Evolutionary conservation across 164 flowering plant species (phyloP).

Genomic region (Magnolia officinalis): DNA sequence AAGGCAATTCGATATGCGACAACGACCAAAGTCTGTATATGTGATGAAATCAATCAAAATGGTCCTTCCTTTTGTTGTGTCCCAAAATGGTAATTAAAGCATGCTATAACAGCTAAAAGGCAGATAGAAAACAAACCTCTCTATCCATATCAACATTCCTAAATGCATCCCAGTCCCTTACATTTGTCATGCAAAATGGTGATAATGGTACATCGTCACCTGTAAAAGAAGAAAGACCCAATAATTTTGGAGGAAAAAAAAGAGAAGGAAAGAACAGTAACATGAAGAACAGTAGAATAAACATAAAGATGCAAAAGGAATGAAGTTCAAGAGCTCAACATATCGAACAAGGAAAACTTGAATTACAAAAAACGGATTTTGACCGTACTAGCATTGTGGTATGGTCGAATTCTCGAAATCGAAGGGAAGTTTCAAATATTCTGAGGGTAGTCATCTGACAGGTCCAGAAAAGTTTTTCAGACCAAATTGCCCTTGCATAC

Average conservation of each 20-base stretch:
- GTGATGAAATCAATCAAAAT: background rate
- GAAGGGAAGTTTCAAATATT: no score
- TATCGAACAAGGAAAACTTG: no score
- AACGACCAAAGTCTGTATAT: background rate
- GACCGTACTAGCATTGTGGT: no score
- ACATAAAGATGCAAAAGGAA: slow-evolving; percentile 2
- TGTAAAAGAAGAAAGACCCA: slow-evolving; percentile 27
- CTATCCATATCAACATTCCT: slow-evolving; percentile 93
- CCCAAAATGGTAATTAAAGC: background rate
- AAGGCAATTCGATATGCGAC: background rate
- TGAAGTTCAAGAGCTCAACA: background rate
- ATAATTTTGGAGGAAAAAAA: background rate
- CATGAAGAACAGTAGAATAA: slow-evolving; percentile 3
- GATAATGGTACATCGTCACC: slow-evolving; percentile 78
- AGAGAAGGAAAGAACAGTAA: background rate
- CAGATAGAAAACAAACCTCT: slow-evolving; percentile 51
- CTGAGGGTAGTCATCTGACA: no score
- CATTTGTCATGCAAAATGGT: slow-evolving; percentile 78
- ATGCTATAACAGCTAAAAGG: background rate
- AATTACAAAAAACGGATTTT: no score
- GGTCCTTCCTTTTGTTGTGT: no score
- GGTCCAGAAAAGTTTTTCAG: no score
- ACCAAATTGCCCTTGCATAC: no score
- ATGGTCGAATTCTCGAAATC: no score
- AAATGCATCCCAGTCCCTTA: slow-evolving; percentile 77